These are phyloP conservation scores for Talaromyces sp. DNA, from an alignment of 2,329 filamentous ascomycete genomes.

Conservation along the genomic window DNA sequence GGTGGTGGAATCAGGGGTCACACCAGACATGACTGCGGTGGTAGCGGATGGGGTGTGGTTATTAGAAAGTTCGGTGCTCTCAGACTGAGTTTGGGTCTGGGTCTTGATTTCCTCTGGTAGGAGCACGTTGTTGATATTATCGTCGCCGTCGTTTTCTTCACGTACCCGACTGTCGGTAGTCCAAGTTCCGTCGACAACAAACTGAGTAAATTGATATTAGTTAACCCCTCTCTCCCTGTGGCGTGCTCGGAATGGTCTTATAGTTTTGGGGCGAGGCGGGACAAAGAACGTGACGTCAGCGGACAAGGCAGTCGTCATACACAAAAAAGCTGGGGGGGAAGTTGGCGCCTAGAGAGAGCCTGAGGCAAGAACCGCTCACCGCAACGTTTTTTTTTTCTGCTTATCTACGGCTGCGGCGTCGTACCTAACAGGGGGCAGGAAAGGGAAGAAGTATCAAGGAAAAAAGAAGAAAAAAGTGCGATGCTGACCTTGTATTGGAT, in stretches of 20 bases:
- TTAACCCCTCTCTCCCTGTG: slow-evolving; percentile 11
- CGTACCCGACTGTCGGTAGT: slow-evolving; percentile 77
- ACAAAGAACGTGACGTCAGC: slow-evolving; percentile 29
- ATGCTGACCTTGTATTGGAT: slow-evolving; percentile 87
- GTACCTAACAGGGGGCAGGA: slow-evolving; percentile 2
- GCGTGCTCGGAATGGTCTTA: slow-evolving; percentile 22
- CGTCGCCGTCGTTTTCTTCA: slow-evolving; percentile 77
- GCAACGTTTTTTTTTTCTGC: slow-evolving; percentile 18
- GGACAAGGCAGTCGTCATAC: slow-evolving; percentile 27
- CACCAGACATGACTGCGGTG: slow-evolving; percentile 57
- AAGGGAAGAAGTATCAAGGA: slow-evolving; percentile 3
- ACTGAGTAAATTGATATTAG: slow-evolving; percentile 57
- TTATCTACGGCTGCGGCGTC: slow-evolving; percentile 3
- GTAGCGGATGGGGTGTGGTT: slow-evolving; percentile 3
- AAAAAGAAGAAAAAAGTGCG: neutral
- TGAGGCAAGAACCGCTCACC: slow-evolving; percentile 20
- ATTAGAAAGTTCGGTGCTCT: slow-evolving; percentile 14
- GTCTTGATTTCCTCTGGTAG: slow-evolving; percentile 68
- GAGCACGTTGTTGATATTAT: slow-evolving; percentile 93
- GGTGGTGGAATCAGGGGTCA: slow-evolving; percentile 71
- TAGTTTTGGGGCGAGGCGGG: slow-evolving; percentile 26
- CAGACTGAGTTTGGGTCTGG: slow-evolving; percentile 1
- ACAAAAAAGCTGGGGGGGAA: slow-evolving; percentile 16
- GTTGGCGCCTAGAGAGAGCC: slow-evolving; percentile 14
- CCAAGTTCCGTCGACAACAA: slow-evolving; percentile 93